These are phyloP conservation scores for Osmozyma mogii DNA, from an alignment of 805 yeast species.

Conservation along the genomic window DNA sequence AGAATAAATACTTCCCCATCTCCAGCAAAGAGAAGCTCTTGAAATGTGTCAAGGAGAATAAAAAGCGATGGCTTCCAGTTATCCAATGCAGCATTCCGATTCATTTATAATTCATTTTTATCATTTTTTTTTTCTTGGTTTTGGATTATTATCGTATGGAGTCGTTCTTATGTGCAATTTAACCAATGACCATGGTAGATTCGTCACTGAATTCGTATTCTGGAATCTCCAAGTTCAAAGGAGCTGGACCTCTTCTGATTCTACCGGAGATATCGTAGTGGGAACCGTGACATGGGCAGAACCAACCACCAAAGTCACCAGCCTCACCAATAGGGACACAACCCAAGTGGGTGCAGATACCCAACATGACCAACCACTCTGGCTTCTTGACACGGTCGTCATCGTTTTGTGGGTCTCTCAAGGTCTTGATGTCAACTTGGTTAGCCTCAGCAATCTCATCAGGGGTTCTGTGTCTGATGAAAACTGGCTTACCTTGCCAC, in stretches of 20 bases:
- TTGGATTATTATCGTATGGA: no score
- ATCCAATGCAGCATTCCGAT: no score
- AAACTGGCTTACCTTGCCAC: conserved; percentile 99
- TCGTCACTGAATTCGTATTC: conserved; percentile 70
- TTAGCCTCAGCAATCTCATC: conserved; percentile 94
- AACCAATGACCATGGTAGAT: conserved; percentile 87
- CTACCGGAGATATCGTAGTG: conserved; percentile 99
- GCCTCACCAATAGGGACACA: conserved; percentile 99
- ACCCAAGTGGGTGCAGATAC: conserved; percentile 99
- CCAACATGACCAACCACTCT: conserved; percentile 98
- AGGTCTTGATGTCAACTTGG: conserved; percentile 58
- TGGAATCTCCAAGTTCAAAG: conserved; percentile 96
- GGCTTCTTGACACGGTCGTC: conserved; percentile 92
- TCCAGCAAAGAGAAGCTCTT: no score
- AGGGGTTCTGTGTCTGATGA: conserved; percentile 96
- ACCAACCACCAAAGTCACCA: conserved; percentile 99
- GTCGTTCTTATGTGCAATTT: no score
- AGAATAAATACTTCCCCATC: no score
- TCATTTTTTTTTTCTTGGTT: background rate
- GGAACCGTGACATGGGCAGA: conserved; percentile 99
- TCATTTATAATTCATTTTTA: no score
- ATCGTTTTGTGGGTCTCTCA: conserved; percentile 95
- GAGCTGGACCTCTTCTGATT: conserved; percentile 99
- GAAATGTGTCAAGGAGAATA: no score
- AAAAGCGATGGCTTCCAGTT: no score